phyloP scores from a whole-genome alignment of 495 filamentous ascomycete genomes.

The Physcia stellaris region DNA sequence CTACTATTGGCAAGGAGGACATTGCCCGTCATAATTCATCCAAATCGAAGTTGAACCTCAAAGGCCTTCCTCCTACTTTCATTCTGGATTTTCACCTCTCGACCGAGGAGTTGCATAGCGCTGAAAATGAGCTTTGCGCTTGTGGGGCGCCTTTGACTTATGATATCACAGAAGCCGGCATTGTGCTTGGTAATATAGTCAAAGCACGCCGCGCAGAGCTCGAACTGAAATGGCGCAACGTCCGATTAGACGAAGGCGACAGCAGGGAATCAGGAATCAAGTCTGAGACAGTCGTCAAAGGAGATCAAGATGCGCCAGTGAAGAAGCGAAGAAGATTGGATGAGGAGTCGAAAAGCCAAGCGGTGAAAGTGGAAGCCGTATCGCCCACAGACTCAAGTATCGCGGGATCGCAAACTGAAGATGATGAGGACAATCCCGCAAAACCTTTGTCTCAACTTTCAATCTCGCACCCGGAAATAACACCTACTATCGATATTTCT shows the following conservation, averaged over 20 bases:
- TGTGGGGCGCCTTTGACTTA: slow-evolving; percentile 49
- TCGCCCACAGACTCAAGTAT: neutral
- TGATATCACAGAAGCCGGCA: slow-evolving; percentile 53
- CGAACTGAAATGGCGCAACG: slow-evolving; percentile 55
- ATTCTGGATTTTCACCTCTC: slow-evolving; percentile 60
- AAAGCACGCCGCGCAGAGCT: slow-evolving; percentile 57
- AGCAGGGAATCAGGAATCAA: neutral
- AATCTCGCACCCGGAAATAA: slow-evolving; percentile 1
- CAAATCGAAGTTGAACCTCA: too few relatives aligned
- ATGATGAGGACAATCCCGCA: neutral
- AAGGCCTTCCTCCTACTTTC: slow-evolving; percentile 52
- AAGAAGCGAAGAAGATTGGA: slow-evolving; percentile 18
- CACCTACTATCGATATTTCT: neutral
- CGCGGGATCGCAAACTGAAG: neutral
- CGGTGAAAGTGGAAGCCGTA: neutral
- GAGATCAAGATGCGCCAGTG: neutral
- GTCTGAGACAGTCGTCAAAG: neutral
- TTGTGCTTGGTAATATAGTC: slow-evolving; percentile 59
- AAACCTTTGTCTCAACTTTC: slow-evolving; percentile 12
- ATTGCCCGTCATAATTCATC: too few relatives aligned
- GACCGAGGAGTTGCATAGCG: slow-evolving; percentile 40
- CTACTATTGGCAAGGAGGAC: too few relatives aligned
- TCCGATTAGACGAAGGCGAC: slow-evolving; percentile 43
- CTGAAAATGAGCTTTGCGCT: slow-evolving; percentile 48
- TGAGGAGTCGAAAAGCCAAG: slow-evolving; percentile 15